Conservation (phyloP, 768 basidiomycete genomes). For the Holtermanniella nyarrowii region DNA sequence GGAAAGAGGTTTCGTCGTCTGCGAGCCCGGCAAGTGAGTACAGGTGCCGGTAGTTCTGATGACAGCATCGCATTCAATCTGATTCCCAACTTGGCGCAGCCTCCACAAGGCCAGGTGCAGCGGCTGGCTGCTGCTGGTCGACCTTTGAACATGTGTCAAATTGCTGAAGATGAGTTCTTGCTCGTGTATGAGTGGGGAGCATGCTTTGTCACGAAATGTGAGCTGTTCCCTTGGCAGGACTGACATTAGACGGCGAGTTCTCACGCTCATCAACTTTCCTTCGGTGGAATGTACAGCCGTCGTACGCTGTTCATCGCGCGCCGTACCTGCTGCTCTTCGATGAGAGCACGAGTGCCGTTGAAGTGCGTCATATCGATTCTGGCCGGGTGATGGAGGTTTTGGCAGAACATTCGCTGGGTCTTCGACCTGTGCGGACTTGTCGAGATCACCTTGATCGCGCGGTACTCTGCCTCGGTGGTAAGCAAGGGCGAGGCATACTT, state of each 20-base stretch:
- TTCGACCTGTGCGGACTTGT: background rate
- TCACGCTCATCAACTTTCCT: slow-evolving; percentile 18
- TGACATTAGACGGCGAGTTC: slow-evolving; percentile 23
- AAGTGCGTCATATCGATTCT: slow-evolving; percentile 22
- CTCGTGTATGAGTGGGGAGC: slow-evolving; percentile 31
- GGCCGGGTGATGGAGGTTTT: slow-evolving; percentile 30
- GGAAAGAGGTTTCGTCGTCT: slow-evolving; percentile 26
- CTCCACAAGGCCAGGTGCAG: slow-evolving; percentile 11
- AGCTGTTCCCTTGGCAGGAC: slow-evolving; percentile 3
- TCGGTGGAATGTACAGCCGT: slow-evolving; percentile 28
- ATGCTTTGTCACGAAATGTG: slow-evolving; percentile 34
- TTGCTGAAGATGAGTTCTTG: slow-evolving; percentile 33
- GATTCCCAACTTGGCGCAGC: background rate
- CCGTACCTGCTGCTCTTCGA: slow-evolving; percentile 30
- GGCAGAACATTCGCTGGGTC: slow-evolving; percentile 20
- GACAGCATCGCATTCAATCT: background rate
- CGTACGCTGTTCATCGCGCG: slow-evolving; percentile 18
- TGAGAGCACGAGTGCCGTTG: slow-evolving; percentile 16
- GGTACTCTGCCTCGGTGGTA: background rate
- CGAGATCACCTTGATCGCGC: background rate
- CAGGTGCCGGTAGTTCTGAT: background rate
- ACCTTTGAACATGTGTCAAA: slow-evolving; percentile 32
- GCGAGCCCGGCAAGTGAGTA: slow-evolving; percentile 23
- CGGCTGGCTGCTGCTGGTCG: slow-evolving; percentile 13
- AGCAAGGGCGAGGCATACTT: background rate